Evolutionary conservation across 2,329 filamentous ascomycete genomes (phyloP), one percentile per base, ranked within the genome.

Genomic region (Fragosphaeria purpurea): DNA sequence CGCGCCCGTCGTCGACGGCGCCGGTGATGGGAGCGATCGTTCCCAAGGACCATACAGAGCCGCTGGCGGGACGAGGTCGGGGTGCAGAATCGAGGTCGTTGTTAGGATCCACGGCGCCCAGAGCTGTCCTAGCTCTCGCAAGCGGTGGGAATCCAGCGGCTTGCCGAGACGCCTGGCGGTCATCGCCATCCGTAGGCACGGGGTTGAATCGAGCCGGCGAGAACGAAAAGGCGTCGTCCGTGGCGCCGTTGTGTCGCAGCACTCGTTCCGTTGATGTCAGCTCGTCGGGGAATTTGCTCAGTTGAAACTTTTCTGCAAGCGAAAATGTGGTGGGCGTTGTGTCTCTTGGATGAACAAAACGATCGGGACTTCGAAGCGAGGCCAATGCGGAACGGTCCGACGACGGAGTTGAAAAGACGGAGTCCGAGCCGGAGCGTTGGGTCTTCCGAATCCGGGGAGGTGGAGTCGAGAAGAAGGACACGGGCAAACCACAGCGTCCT

Each of bases 41-140:
- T 32, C 87, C 86, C 9, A 93, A 81, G 13, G 81, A 79, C 88
- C 87, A 95, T 13, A 91, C 74, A 8, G 82, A 76, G 3, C 85
- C 84, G 54, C 74, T 68, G 62, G 85, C 90, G 54, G 42, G 30
- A 7, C 5, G 4, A 41, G 22, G 37, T 34, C 49, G 31, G 48
- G 39, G n/a, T 22, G 22, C 34, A 5, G 11, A n/a, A 6, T 51
- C 50, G 2, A 44, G 30, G 7, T 53, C 51, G 13, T 40, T 47
- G 50, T 46, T 52, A 13, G 42, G 6, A 5, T 50, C 32, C 2
- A 51, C 46, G 5, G 62, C 42, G 0, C 50, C 57, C 38, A 66
- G 41, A 46, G 64, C 60, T 22, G 62, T 64, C 50, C 51, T 51
- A 64, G 58, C 54, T 55, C 59, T 52, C 30, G 50, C 55, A 32